Evolutionary conservation across 805 yeast species (phyloP), one percentile per base, ranked within the genome.

Genomic region (Naumovozyma castellii): DNA sequence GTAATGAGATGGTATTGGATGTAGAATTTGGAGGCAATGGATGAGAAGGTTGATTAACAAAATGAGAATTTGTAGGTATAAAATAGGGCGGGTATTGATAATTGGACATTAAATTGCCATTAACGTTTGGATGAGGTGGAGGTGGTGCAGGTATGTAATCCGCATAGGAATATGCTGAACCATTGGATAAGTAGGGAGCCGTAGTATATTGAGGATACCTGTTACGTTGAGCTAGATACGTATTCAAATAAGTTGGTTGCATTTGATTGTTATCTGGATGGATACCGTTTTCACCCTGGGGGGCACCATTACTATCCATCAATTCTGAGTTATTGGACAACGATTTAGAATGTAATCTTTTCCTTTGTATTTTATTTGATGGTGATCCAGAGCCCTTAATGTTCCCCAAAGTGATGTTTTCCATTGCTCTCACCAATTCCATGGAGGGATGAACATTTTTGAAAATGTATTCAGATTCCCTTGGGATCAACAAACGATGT

Each of bases 321-420:
- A n/a, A n/a, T n/a, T n/a, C n/a, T n/a, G n/a, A n/a, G n/a, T n/a
- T n/a, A 22, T 6, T 10, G 27, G 27, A 22, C 27, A 10, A 6
- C 10, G 27, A 22, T 10, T 6, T 22, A 10, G 27, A 22, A 22
- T 22, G 27, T 22, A 22, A 22, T 22, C 10, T 22, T 10, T 22
- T 22, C 10, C 27, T 22, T 22, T 10, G 27, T 22, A 22, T 22
- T 6, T 22, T 22, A 22, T 6, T 22, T 6, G 9, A 6, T 22
- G 27, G 6, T 10, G 27, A 22, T 6, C 10, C 6, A 6, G 27
- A 22, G 6, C 42, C 38, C 27, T 47, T 48, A 53, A 73, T 71
- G 0, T 78, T 78, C 2, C 87, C 86, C 16, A 79, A 61, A 1
- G 78, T 67, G 12, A 75, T 67, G 39, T 75, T 76, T 47, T 74